These are phyloP conservation scores for Triangularia setosa DNA, from an alignment of 2,329 filamentous ascomycete genomes.

Conservation along the genomic window DNA sequence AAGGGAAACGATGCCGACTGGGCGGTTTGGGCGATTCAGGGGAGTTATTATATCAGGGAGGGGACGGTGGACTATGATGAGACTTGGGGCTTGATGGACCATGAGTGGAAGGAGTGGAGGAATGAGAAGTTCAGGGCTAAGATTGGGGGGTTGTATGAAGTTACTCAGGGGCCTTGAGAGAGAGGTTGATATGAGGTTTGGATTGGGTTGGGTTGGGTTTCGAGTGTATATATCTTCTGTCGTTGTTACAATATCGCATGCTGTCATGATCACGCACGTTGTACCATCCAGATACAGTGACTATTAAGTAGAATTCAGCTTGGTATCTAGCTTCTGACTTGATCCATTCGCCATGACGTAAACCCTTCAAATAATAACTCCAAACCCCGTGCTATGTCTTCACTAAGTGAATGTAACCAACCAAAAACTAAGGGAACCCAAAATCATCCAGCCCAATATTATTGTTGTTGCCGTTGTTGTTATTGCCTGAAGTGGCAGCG, in stretches of 20 bases:
- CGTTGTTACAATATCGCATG: background rate
- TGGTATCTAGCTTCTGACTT: background rate
- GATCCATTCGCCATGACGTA: background rate
- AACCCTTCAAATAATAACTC: background rate
- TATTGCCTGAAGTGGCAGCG: constrained; percentile 34
- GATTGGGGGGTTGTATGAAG: constrained; percentile 38
- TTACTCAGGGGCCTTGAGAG: constrained; percentile 35
- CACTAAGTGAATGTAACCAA: background rate
- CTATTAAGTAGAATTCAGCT: background rate
- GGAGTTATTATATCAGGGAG: constrained; percentile 55
- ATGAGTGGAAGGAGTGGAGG: constrained; percentile 38
- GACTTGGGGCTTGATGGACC: constrained; percentile 42
- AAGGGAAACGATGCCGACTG: constrained; percentile 55
- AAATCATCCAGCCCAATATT: constrained; percentile 2
- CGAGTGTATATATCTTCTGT: constrained; percentile 2
- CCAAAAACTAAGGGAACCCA: background rate
- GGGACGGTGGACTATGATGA: constrained; percentile 49
- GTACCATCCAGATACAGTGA: background rate
- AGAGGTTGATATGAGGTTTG: background rate
- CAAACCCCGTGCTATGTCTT: background rate
- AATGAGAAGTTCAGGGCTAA: constrained; percentile 35
- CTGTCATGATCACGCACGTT: background rate
- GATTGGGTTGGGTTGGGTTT: background rate
- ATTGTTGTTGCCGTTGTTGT: constrained; percentile 45
- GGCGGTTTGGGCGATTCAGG: constrained; percentile 56